Evolutionary conservation across 768 basidiomycete genomes (phyloP), one percentile per base, ranked within the genome.

Genomic region (Leccinum sublutescens): DNA sequence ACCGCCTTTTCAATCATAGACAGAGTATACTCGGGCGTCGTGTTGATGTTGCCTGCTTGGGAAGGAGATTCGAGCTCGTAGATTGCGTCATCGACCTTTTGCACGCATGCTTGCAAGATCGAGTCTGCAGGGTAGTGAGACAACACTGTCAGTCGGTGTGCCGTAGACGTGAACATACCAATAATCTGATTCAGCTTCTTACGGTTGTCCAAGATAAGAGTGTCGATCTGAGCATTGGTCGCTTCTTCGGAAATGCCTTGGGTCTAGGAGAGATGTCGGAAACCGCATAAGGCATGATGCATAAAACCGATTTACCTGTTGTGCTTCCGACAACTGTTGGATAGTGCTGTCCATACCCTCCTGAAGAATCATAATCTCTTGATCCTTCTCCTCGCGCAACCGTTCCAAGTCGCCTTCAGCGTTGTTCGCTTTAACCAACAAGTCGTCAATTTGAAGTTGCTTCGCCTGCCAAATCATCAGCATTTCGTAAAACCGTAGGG

Each of bases 151-250:
- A 3, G 11, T 29, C 3, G 8, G 0, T 59, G n/a, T 25, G 15
- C 12, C 12, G 33, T 50, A 23, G 21, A 73, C 78, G 38, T 31
- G 92, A 2, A 45, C 43, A 45, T 45, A 45, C 93, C 92, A 68
- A 99, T 98, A 70, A 99, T 95, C 66, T 93, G 84, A 75, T 99
- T 98, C 64, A 99, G 80, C 76, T 98, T 96, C 81, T 98, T 98
- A 72, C 95, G 85, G 71, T 96, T 90, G 70, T 99, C 97, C 56
- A 99, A 80, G 61, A 99, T 95, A 66, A 99, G 82, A 2, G 88
- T 96, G 72, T 98, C 96, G 66, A 99, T 95, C 73, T 98, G 94
- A n/a, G 93, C 91, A 70, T 93, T 92, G 60, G 92, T 94, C 0
- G 95, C 93, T 64, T 92, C 89, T 66, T 94, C 93, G 25, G 86